phyloP scores from a whole-genome alignment of 2,329 filamentous ascomycete species.

The Teratosphaeria destructans region DNA sequence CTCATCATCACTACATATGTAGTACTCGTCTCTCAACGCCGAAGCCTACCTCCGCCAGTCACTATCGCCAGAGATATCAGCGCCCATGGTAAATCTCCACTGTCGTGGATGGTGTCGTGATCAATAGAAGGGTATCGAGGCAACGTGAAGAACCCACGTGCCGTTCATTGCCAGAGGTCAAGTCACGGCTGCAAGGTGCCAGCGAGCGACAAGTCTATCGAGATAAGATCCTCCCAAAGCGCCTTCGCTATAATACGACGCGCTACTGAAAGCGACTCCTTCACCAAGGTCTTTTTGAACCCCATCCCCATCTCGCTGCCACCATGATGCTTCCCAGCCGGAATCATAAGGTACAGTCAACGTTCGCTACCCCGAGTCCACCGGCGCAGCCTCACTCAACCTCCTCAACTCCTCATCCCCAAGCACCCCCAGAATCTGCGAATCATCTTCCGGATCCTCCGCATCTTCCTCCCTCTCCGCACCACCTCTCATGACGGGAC shows the following conservation, averaged over 20 bases:
- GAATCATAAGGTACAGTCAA: not conserved
- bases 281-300: not conserved
- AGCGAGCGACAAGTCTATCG: not conserved
- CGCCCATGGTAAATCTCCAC: too few relatives aligned
- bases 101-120: too few relatives aligned
- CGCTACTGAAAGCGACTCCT: not conserved
- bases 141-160: too few relatives aligned
- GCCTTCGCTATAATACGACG: not conserved
- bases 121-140: too few relatives aligned
- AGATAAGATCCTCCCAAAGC: not conserved
- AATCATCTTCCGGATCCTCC: slow-evolving; percentile 4
- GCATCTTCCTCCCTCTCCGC: slow-evolving; percentile 3
- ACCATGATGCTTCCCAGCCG: not conserved
- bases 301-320: not conserved
- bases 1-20: too few relatives aligned
- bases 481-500: not conserved
- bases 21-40: too few relatives aligned
- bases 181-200: not conserved
- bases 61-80: too few relatives aligned
- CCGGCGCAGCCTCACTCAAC: not conserved
- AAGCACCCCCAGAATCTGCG: slow-evolving; percentile 2
- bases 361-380: not conserved
- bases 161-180: too few relatives aligned
- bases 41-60: too few relatives aligned
- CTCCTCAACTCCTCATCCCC: slow-evolving; percentile 5